phyloP scores from a whole-genome alignment of 805 yeast species.

The Pichia eremophila region DNA sequence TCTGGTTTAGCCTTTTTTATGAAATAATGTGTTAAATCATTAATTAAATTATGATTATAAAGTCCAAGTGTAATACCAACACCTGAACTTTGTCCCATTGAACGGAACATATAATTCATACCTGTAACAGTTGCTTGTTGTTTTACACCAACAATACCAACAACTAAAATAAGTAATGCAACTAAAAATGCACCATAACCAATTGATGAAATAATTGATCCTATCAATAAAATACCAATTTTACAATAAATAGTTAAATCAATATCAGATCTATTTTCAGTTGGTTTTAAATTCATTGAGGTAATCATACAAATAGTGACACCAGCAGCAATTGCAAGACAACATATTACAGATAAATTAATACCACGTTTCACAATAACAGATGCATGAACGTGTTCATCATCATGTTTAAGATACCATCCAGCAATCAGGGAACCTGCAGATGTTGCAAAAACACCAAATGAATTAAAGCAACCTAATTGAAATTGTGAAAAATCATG shows the following conservation, averaged over 20 bases:
- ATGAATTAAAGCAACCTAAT: slow-evolving; percentile 33
- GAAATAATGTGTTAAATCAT: slow-evolving; percentile 26
- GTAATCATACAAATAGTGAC: slow-evolving; percentile 12
- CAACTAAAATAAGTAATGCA: slow-evolving; percentile 31
- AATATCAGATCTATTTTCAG: slow-evolving; percentile 12
- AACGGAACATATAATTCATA: slow-evolving; percentile 39
- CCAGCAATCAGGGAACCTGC: slow-evolving; percentile 33
- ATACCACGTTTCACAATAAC: slow-evolving; percentile 16
- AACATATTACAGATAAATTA: slow-evolving; percentile 17
- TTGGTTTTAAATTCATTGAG: slow-evolving; percentile 17
- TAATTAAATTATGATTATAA: slow-evolving; percentile 26
- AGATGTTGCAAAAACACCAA: slow-evolving; percentile 31
- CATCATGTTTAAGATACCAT: slow-evolving; percentile 21
- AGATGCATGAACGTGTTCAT: slow-evolving; percentile 8
- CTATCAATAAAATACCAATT: slow-evolving; percentile 18
- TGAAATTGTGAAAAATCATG: slow-evolving; percentile 30
- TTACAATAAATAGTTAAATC: slow-evolving; percentile 2
- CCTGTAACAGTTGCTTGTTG: slow-evolving; percentile 42
- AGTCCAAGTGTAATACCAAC: slow-evolving; percentile 33
- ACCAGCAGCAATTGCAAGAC: slow-evolving; percentile 17
- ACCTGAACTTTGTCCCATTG: slow-evolving; percentile 39
- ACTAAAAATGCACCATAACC: slow-evolving; percentile 36
- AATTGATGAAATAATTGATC: slow-evolving; percentile 25
- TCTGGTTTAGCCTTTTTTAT: slow-evolving; percentile 15
- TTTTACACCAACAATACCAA: slow-evolving; percentile 34